Conservation (phyloP, 768 basidiomycete genomes). For the Trametes punicea region DNA sequence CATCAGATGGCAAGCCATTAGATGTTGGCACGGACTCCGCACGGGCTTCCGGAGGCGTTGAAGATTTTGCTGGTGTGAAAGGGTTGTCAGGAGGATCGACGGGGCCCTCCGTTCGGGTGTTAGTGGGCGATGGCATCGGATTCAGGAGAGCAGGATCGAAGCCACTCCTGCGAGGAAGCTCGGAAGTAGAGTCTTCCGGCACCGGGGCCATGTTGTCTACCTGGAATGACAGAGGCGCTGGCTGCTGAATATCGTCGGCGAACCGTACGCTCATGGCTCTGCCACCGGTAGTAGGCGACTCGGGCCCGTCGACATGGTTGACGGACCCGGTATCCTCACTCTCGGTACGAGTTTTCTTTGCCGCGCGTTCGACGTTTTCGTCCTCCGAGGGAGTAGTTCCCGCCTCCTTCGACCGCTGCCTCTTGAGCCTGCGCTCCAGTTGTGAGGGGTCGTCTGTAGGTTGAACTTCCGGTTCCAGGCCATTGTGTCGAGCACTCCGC, state of each 20-base stretch:
- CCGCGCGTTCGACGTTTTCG: slow-evolving; percentile 46
- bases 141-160: slow-evolving; percentile 55
- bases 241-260: slow-evolving; percentile 31
- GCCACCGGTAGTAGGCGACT: slow-evolving; percentile 10
- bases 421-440: slow-evolving; percentile 72
- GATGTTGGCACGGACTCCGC: not conserved
- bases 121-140: slow-evolving; percentile 35
- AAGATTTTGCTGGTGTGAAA: slow-evolving; percentile 2
- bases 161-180: slow-evolving; percentile 34
- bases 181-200: not conserved
- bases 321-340: slow-evolving; percentile 42
- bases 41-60: not conserved
- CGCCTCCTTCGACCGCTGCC: slow-evolving; percentile 59
- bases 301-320: slow-evolving; percentile 34
- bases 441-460: slow-evolving; percentile 69
- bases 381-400: slow-evolving; percentile 51
- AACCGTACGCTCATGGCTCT: slow-evolving; percentile 45
- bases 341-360: slow-evolving; percentile 44
- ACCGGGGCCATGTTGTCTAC: slow-evolving; percentile 1
- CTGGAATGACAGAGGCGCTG: slow-evolving; percentile 16
- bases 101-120: not conserved
- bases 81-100: slow-evolving; percentile 17
- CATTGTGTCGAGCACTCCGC: slow-evolving; percentile 71
- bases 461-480: slow-evolving; percentile 62
- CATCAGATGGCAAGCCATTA: not conserved